Conservation (phyloP, 768 basidiomycete species). For the Pisolithus sp. region DNA sequence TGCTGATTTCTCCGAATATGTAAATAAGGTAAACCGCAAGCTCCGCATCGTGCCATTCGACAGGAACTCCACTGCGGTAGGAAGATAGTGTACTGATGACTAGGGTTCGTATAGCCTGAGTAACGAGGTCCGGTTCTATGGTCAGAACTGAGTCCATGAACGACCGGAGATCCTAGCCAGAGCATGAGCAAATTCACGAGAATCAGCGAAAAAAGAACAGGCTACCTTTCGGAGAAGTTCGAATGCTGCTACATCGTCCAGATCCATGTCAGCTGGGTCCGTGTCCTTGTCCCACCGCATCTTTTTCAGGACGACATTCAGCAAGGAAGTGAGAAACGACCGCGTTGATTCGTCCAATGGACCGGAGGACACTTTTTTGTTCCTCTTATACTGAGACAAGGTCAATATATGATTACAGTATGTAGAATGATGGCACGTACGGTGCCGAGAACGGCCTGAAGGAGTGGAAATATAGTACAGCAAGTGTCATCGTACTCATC, state of each 20-base stretch:
- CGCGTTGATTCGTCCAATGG: conserved; percentile 62
- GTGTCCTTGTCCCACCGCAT: conserved; percentile 86
- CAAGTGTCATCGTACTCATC: conserved; percentile 89
- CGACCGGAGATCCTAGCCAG: conserved; percentile 68
- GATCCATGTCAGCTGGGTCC: conserved; percentile 77
- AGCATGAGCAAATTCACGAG: conserved; percentile 9
- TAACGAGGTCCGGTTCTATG: conserved; percentile 83
- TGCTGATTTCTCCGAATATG: conserved; percentile 90
- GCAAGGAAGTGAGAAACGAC: conserved; percentile 69
- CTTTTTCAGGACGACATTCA: conserved; percentile 77
- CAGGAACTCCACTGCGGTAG: conserved; percentile 48
- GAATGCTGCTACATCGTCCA: conserved; percentile 80
- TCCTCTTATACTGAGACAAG: conserved; percentile 70
- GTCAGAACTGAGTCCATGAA: conserved; percentile 83
- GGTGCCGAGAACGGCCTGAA: conserved; percentile 64
- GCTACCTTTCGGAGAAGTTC: conserved; percentile 78
- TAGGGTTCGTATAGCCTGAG: conserved; percentile 64
- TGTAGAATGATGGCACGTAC: conserved; percentile 37
- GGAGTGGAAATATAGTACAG: conserved; percentile 74
- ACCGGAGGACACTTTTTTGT: conserved; percentile 51
- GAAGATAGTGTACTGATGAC: conserved; percentile 70
- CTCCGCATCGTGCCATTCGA: conserved; percentile 93
- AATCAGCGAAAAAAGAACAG: conserved; percentile 6
- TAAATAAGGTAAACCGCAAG: conserved; percentile 89
- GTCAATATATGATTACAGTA: conserved; percentile 3